phyloP scores from a whole-genome alignment of 1,139 yeast species.

The Candida glucosophila region DNA sequence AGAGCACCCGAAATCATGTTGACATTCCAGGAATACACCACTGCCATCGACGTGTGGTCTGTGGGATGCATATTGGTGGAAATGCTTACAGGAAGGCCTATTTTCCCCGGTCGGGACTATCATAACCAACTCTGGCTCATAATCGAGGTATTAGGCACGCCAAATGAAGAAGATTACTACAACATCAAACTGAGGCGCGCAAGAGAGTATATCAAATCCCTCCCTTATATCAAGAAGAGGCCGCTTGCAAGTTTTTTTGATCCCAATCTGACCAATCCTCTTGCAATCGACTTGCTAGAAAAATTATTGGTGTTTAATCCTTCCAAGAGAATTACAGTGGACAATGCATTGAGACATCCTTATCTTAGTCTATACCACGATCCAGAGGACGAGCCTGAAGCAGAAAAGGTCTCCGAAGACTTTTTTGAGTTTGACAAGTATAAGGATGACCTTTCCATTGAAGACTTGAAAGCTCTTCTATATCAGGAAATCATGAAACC shows the following conservation, averaged over 20 bases:
- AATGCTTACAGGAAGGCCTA: slow-evolving; percentile 76
- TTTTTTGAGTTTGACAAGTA: slow-evolving; percentile 57
- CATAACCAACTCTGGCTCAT: slow-evolving; percentile 83
- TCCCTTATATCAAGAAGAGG: slow-evolving; percentile 50
- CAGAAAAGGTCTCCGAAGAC: slow-evolving; percentile 46
- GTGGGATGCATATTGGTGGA: slow-evolving; percentile 95
- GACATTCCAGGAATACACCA: slow-evolving; percentile 85
- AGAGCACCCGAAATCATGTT: slow-evolving; percentile 97
- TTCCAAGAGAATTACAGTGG: slow-evolving; percentile 52
- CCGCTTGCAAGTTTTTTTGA: slow-evolving; percentile 33
- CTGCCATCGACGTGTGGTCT: slow-evolving; percentile 95
- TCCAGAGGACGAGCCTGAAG: slow-evolving; percentile 63
- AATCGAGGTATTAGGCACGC: slow-evolving; percentile 87
- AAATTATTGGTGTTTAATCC: slow-evolving; percentile 60
- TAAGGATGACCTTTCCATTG: slow-evolving; percentile 40
- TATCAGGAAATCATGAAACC: slow-evolving; percentile 47
- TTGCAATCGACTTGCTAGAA: slow-evolving; percentile 54
- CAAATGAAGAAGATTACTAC: slow-evolving; percentile 70
- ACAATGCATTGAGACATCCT: slow-evolving; percentile 59
- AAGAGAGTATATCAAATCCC: slow-evolving; percentile 69
- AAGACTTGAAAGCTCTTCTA: slow-evolving; percentile 43
- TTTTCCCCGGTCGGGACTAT: slow-evolving; percentile 93
- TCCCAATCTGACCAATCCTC: slow-evolving; percentile 31
- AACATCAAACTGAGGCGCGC: slow-evolving; percentile 81
- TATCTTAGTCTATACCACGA: slow-evolving; percentile 61